Evolutionary conservation across 305 asterid genomes (phyloP).

Genomic region (Striga hermonthica): DNA sequence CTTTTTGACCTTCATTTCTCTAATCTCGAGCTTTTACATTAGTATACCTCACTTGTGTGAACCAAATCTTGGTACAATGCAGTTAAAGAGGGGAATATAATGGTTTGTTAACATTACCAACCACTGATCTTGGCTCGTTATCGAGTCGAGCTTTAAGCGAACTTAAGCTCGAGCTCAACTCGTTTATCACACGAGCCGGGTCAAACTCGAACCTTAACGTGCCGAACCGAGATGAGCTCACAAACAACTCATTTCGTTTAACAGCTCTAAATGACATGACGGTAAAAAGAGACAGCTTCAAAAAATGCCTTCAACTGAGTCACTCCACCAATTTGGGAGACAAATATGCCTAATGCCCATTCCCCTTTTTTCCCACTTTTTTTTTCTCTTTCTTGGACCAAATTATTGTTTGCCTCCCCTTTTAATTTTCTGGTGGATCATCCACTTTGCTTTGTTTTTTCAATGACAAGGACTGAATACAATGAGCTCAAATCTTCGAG

Average conservation of each 20-base stretch:
- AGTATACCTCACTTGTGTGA: too few species aligned
- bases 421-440: slow-evolving; percentile 43
- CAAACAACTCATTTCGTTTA: not conserved
- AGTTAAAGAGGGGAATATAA: slow-evolving; percentile 16
- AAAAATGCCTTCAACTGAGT: slow-evolving; percentile 3
- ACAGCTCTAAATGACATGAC: not conserved
- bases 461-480: slow-evolving; percentile 34
- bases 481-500: slow-evolving; percentile 18
- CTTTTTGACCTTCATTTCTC: slow-evolving; percentile 45
- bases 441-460: slow-evolving; percentile 41
- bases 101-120: too few species aligned
- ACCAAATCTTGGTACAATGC: not conserved
- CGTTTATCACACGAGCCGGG: too few species aligned
- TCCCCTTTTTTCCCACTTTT: not conserved
- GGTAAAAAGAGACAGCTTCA: not conserved
- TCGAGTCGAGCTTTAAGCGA: too few species aligned
- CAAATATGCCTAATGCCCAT: slow-evolving; percentile 23
- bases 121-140: too few species aligned
- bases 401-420: slow-evolving; percentile 27
- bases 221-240: too few species aligned
- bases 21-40: slow-evolving; percentile 31
- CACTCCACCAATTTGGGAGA: slow-evolving; percentile 24
- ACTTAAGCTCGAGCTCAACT: too few species aligned
- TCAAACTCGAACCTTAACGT: too few species aligned
- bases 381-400: slow-evolving; percentile 19